Evolutionary conservation across 177 flowering plant species (phyloP), one percentile per base, ranked within the genome.

Genomic region (Tripterygium wilfordii): DNA sequence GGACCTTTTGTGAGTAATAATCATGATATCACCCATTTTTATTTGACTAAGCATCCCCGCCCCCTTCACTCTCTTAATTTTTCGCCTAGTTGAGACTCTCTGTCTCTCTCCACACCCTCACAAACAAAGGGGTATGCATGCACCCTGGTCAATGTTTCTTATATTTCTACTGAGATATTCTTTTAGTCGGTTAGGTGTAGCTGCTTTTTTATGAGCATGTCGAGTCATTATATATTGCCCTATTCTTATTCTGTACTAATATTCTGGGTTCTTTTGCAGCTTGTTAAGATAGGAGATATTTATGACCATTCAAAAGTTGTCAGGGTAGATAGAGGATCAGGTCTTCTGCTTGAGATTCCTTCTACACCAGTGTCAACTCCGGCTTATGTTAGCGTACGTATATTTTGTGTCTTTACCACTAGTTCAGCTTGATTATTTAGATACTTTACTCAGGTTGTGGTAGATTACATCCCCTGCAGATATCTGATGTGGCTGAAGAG

Each of bases 301-400:
- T 83, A 64, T 70, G 97, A 89, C 22, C 48, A 62, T 52, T 63
- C 96, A 39, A 82, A 82, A 57, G 74, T 94, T 14, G 68, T 89
- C 56, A 75, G 97, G 69, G 81, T 94, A 54, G 99, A 94, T 62
- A 78, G 65, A 67, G 84, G 88, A 24, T 47, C 63, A 19, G 99
- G 99, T 42, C 75, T 94, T 68, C 71, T 94, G 61, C 82, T 94
- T 52, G 92, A 85, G 63, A 45, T 89, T 48, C 95, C 99, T 26
- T 77, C 95, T 26, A 12, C 38, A 40, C 89, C 97, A 28, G 54
- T 38, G 27, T 51, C 89, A 44, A 82, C 81, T 49, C 95, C 97
- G 15, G 79, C 83, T 42, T 89, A 77, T 66, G 88, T 89, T 42
- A 63, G 62, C 64, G 99, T 92, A 82, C 39, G 91, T 70, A 40